phyloP scores from a whole-genome alignment of 495 filamentous ascomycete species.

The Acidomyces sp. region DNA sequence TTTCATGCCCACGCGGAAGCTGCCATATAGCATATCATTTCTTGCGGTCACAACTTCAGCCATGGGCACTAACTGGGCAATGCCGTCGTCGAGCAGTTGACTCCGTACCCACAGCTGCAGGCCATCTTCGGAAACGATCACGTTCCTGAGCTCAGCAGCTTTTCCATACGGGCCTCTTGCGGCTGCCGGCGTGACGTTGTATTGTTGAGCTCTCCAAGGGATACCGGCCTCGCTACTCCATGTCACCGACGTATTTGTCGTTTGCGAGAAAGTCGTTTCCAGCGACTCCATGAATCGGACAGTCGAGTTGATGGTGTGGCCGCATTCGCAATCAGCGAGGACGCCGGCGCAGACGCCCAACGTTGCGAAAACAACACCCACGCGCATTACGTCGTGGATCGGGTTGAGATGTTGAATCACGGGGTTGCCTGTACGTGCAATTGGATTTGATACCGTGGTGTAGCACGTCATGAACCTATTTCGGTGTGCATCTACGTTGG shows the following conservation, averaged over 20 bases:
- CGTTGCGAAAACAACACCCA: neutral
- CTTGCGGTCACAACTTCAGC: constrained; percentile 47
- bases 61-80: constrained; percentile 41
- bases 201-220: constrained; percentile 49
- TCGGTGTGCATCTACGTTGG: too few species aligned
- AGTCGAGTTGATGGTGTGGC: constrained; percentile 42
- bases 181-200: constrained; percentile 40
- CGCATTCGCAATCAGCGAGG: constrained; percentile 40
- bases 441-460: too few species aligned
- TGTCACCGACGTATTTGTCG: constrained; percentile 26
- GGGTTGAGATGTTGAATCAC: neutral
- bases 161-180: constrained; percentile 56
- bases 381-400: neutral
- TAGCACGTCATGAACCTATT: too few species aligned
- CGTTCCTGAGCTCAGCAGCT: constrained; percentile 40
- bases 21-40: constrained; percentile 50
- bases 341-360: neutral
- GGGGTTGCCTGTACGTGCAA: too few species aligned
- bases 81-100: constrained; percentile 17
- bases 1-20: constrained; percentile 54
- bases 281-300: too few species aligned
- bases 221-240: constrained; percentile 35
- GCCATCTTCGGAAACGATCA: constrained; percentile 33
- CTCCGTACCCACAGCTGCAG: constrained; percentile 47
- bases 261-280: constrained; percentile 48